Conservation (phyloP, 495 filamentous ascomycete genomes). For the Penicillium bovifimosum region DNA sequence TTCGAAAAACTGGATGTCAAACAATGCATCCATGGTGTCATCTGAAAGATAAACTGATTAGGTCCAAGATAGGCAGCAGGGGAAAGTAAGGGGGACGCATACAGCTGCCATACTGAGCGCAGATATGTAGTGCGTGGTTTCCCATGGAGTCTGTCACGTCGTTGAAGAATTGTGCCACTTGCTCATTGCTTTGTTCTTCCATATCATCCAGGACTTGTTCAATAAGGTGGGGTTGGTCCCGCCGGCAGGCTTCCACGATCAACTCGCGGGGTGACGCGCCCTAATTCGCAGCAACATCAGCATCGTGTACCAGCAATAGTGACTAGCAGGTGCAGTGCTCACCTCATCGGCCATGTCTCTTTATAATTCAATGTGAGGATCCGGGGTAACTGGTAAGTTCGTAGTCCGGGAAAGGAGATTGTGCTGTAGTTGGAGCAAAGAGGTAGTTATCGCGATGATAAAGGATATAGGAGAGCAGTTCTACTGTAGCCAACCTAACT, state of each 20-base stretch:
- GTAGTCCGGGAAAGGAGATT: neutral
- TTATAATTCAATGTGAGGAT: neutral
- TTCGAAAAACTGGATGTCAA: slow-evolving; percentile 92
- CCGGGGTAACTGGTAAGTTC: neutral
- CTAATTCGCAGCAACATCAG: slow-evolving; percentile 39
- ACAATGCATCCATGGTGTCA: slow-evolving; percentile 84
- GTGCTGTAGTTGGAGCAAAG: neutral
- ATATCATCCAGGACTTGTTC: slow-evolving; percentile 47
- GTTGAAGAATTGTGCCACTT: slow-evolving; percentile 72
- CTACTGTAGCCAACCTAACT: neutral
- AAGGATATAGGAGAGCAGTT: neutral
- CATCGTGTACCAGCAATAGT: neutral
- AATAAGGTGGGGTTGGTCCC: slow-evolving; percentile 85
- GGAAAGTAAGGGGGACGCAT: slow-evolving; percentile 28
- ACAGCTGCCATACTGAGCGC: slow-evolving; percentile 82
- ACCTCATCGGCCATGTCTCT: slow-evolving; percentile 43
- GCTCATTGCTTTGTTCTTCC: slow-evolving; percentile 42
- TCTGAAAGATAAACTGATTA: slow-evolving; percentile 41
- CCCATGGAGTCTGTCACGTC: slow-evolving; percentile 76
- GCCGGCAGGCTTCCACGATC: slow-evolving; percentile 87
- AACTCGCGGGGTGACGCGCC: slow-evolving; percentile 81
- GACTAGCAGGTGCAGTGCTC: slow-evolving; percentile 7
- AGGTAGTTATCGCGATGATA: neutral
- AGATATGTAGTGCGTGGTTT: slow-evolving; percentile 83
- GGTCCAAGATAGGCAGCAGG: neutral